These are phyloP conservation scores for Wickerhamiella hasegawae DNA, from an alignment of 805 yeast genomes.

Conservation along the genomic window DNA sequence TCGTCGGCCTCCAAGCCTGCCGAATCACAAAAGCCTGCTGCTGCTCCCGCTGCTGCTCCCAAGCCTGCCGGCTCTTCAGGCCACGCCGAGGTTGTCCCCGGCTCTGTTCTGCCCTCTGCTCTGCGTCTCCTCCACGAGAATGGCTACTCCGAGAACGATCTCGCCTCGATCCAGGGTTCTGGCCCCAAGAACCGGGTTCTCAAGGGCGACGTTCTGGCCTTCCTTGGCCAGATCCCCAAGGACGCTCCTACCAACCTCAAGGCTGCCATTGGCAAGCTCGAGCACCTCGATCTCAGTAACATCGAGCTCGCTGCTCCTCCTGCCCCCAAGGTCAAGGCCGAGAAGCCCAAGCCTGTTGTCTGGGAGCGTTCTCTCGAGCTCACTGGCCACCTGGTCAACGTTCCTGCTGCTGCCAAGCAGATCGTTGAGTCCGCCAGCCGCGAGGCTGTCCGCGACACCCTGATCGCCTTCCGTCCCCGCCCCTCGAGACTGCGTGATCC, in stretches of 20 bases:
- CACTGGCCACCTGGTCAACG: slow-evolving; percentile 19
- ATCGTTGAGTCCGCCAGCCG: slow-evolving; percentile 5
- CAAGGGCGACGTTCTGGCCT: slow-evolving; percentile 83
- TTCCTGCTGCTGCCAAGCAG: slow-evolving; percentile 30
- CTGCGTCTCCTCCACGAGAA: slow-evolving; percentile 55
- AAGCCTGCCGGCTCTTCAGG: background rate
- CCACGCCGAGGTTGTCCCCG: background rate
- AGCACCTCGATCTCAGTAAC: slow-evolving; percentile 57
- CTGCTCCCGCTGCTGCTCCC: slow-evolving; percentile 11
- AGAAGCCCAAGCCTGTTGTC: slow-evolving; percentile 13
- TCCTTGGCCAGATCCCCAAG: slow-evolving; percentile 52
- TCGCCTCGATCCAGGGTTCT: slow-evolving; percentile 56
- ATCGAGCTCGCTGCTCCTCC: slow-evolving; percentile 25
- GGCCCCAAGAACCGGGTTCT: slow-evolving; percentile 82
- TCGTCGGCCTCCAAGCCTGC: slow-evolving; percentile 13
- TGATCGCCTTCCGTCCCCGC: slow-evolving; percentile 26
- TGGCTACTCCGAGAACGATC: slow-evolving; percentile 52
- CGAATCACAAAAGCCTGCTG: slow-evolving; percentile 12
- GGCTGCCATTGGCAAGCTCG: slow-evolving; percentile 36
- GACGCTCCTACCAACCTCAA: slow-evolving; percentile 39
- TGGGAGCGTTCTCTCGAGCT: slow-evolving; percentile 15
- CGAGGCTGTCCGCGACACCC: slow-evolving; percentile 24
- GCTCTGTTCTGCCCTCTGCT: slow-evolving; percentile 4
- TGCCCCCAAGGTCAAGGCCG: slow-evolving; percentile 10
- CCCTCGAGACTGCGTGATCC: slow-evolving; percentile 36